Evolutionary conservation across 116 monocot species (phyloP).

Genomic region (Thalassia testudinum): DNA sequence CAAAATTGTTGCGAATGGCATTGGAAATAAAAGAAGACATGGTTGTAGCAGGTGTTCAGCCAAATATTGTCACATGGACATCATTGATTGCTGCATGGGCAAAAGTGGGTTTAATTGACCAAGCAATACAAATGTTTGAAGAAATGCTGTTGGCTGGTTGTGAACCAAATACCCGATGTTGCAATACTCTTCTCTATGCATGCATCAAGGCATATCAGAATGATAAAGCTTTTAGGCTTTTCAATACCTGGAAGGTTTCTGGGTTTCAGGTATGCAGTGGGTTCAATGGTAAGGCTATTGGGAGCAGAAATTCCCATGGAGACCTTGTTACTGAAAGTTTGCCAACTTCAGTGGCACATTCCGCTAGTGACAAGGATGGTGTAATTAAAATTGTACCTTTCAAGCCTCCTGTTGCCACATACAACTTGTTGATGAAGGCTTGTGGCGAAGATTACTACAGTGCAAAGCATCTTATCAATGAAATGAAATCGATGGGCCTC

Average conservation of each 20-base stretch:
- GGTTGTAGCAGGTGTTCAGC: slow-evolving; percentile 40
- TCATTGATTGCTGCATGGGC: slow-evolving; percentile 66
- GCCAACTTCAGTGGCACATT: too few species aligned
- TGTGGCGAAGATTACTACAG: slow-evolving; percentile 66
- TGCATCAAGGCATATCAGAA: slow-evolving; percentile 71
- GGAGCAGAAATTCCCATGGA: neutral
- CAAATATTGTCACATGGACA: slow-evolving; percentile 78
- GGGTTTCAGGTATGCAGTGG: slow-evolving; percentile 31
- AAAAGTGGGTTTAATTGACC: slow-evolving; percentile 45
- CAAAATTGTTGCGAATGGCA: slow-evolving; percentile 76
- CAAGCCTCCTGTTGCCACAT: slow-evolving; percentile 69
- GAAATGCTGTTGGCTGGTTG: slow-evolving; percentile 71
- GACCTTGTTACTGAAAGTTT: too few species aligned
- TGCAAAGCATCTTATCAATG: slow-evolving; percentile 60
- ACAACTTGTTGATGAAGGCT: slow-evolving; percentile 86
- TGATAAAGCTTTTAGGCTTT: slow-evolving; percentile 81
- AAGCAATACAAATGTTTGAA: slow-evolving; percentile 54
- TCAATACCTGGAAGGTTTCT: slow-evolving; percentile 45
- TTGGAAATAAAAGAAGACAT: slow-evolving; percentile 74
- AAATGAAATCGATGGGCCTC: slow-evolving; percentile 62
- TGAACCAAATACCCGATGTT: slow-evolving; percentile 75
- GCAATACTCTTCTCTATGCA: slow-evolving; percentile 64
- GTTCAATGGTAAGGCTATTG: too few species aligned
- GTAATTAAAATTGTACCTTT: slow-evolving; percentile 32
- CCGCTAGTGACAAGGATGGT: too few species aligned